Conservation (phyloP, 2,329 filamentous ascomycete genomes). For the Penicillium corylophilum region DNA sequence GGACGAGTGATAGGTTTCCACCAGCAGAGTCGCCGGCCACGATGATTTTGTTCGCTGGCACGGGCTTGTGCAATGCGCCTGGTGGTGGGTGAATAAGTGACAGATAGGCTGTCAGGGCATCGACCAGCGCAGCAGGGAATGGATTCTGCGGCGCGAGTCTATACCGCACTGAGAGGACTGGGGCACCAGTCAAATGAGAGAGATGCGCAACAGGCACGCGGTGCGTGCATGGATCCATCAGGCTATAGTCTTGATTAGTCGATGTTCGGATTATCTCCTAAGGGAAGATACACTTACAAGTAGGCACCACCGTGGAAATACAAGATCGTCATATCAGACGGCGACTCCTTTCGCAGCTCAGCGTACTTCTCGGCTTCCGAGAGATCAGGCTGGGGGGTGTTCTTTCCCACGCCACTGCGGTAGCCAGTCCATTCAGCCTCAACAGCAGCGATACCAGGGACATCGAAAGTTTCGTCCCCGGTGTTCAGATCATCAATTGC, state of each 20-base stretch:
- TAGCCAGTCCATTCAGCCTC: slow-evolving; percentile 50
- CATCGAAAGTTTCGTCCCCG: slow-evolving; percentile 39
- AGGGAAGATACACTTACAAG: slow-evolving; percentile 33
- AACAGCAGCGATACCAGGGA: slow-evolving; percentile 37
- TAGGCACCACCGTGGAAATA: slow-evolving; percentile 51
- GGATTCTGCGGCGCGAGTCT: slow-evolving; percentile 49
- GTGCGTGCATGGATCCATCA: slow-evolving; percentile 47
- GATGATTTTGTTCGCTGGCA: slow-evolving; percentile 46
- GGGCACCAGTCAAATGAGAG: slow-evolving; percentile 41
- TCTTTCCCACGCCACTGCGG: slow-evolving; percentile 39
- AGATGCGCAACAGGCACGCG: slow-evolving; percentile 39
- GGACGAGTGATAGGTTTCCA: slow-evolving; percentile 41
- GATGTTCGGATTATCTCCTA: neutral
- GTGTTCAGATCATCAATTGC: slow-evolving; percentile 42
- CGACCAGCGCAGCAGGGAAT: slow-evolving; percentile 48
- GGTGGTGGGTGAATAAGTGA: slow-evolving; percentile 47
- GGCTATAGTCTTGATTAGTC: slow-evolving; percentile 20
- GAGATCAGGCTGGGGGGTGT: slow-evolving; percentile 39
- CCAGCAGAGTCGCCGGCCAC: slow-evolving; percentile 50
- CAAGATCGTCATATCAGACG: slow-evolving; percentile 43
- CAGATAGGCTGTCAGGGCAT: slow-evolving; percentile 49
- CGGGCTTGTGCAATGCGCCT: slow-evolving; percentile 42
- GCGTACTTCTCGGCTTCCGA: slow-evolving; percentile 46
- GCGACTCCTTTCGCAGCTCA: slow-evolving; percentile 39
- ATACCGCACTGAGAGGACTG: slow-evolving; percentile 47